Base-by-base conservation (phyloP, 805 yeast genomes). In the Pichia pseudocactophila region DNA sequence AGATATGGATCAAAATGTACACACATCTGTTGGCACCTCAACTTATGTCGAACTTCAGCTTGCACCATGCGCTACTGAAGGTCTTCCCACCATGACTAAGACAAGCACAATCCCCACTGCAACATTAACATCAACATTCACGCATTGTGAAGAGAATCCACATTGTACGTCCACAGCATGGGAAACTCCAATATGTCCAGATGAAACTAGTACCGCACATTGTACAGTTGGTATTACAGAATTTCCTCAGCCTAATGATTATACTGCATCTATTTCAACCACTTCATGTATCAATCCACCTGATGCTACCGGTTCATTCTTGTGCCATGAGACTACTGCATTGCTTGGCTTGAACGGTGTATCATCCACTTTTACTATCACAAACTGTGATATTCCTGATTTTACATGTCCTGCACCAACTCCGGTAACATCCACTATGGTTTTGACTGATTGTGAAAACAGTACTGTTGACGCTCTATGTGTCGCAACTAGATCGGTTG, bases 271-370 rank as follows among this genome's bases (percentile, higher is more conserved):
- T 18, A 31, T 48, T 11, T 45, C 43, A 11, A 44, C 46, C 13
- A 48, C 50, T 13, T 45, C 48, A 10, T 48, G 50, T 34, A 37
- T 38, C n/a, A 35, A 39, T 9, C 50, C 50, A 8, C 6, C 25
- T 12, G 47, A 30, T 30, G 48, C 43, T 10, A 48, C 46, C 9
- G 50, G 50, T 4, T 42, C 50, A 4, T 48, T 48, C 30, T 19
- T 32, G 15, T 48, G 50, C 36, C 47, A 42, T 36, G 37, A 39
- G 25, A 42, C 48, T 9, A 30, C 36, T n/a, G 43, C 40, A 1
- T 16, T 36, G 22, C 37, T 43, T 16, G 43, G 43, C 12, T 28
- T 43, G 11, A 28, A 39, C 36, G 46, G 43, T 28, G 39, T 36
- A 11, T 34, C 43, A 11, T 35, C 47, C 2, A 45, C 43, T n/a